Evolutionary conservation across 1,284 basidiomycete genomes (phyloP).

Genomic region (Leccinum pachyderme): DNA sequence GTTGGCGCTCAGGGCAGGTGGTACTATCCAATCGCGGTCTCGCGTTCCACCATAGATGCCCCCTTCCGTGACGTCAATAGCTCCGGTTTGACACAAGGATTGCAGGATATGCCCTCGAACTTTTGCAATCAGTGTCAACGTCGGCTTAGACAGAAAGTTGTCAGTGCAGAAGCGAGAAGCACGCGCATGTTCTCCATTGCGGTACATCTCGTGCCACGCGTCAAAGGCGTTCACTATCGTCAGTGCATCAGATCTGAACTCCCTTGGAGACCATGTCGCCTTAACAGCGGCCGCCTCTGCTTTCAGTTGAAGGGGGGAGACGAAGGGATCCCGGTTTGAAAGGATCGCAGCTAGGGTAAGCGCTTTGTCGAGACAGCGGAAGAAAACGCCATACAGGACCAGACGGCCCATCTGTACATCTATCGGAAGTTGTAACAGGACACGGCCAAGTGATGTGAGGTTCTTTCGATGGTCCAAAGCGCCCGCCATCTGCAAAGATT

Average conservation of each 20-base stretch:
- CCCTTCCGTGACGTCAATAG: slow-evolving; percentile 75
- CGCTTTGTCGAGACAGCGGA: slow-evolving; percentile 89
- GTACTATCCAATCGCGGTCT: slow-evolving; percentile 45
- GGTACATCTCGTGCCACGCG: slow-evolving; percentile 75
- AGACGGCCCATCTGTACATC: slow-evolving; percentile 90
- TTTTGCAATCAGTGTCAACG: slow-evolving; percentile 81
- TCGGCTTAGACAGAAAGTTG: slow-evolving; percentile 89
- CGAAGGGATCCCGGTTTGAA: slow-evolving; percentile 89
- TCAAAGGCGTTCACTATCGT: slow-evolving; percentile 83
- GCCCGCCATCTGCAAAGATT: slow-evolving; percentile 82
- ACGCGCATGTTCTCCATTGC: slow-evolving; percentile 54
- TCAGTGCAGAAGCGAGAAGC: slow-evolving; percentile 81
- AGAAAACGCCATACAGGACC: slow-evolving; percentile 89
- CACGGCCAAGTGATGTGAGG: slow-evolving; percentile 85
- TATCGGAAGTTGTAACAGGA: slow-evolving; percentile 87
- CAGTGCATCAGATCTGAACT: slow-evolving; percentile 85
- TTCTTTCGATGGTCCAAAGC: slow-evolving; percentile 80
- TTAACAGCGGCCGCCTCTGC: slow-evolving; percentile 68
- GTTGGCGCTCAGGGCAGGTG: slow-evolving; percentile 73
- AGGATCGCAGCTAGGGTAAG: slow-evolving; percentile 89
- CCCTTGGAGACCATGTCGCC: slow-evolving; percentile 75
- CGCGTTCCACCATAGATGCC: slow-evolving; percentile 37
- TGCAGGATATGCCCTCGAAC: slow-evolving; percentile 82
- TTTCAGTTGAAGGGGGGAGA: slow-evolving; percentile 75
- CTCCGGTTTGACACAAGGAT: slow-evolving; percentile 78